These are phyloP conservation scores for Microcyclosporella mali DNA, from an alignment of 2,329 filamentous ascomycete species.

Conservation along the genomic window DNA sequence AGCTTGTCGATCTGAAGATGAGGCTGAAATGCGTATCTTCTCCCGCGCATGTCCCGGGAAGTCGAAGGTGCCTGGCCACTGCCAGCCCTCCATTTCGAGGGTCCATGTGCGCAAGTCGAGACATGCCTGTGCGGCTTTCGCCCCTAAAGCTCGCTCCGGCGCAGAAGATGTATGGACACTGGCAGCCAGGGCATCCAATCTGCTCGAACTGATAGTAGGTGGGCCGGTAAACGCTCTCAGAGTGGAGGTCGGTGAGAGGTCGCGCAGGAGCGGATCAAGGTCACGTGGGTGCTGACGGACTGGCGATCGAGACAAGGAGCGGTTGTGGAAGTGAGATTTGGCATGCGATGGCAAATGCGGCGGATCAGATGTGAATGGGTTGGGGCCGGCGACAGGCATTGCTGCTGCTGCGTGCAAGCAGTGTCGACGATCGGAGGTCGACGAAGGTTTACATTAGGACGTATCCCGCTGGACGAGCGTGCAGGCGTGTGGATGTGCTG, in stretches of 20 bases:
- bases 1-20: slow-evolving; percentile 3
- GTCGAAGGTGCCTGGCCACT: slow-evolving; percentile 50
- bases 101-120: slow-evolving; percentile 69
- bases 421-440: too few species aligned
- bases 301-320: slow-evolving; percentile 27
- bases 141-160: slow-evolving; percentile 64
- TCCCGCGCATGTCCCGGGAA: slow-evolving; percentile 29
- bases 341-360: slow-evolving; percentile 21
- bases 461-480: too few species aligned
- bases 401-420: too few species aligned
- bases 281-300: slow-evolving; percentile 23
- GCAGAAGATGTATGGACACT: slow-evolving; percentile 59
- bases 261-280: slow-evolving; percentile 46
- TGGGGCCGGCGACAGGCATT: not conserved
- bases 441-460: too few species aligned
- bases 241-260: slow-evolving; percentile 55
- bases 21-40: slow-evolving; percentile 22
- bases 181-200: slow-evolving; percentile 35
- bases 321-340: slow-evolving; percentile 18
- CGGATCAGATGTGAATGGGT: slow-evolving; percentile 23
- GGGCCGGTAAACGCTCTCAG: slow-evolving; percentile 55
- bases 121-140: slow-evolving; percentile 63
- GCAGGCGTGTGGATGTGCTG: too few species aligned
- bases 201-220: slow-evolving; percentile 14
- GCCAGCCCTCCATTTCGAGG: slow-evolving; percentile 61